Evolutionary conservation across 805 yeast species (phyloP).

Genomic region (Blastobotrys chiropterorum): DNA sequence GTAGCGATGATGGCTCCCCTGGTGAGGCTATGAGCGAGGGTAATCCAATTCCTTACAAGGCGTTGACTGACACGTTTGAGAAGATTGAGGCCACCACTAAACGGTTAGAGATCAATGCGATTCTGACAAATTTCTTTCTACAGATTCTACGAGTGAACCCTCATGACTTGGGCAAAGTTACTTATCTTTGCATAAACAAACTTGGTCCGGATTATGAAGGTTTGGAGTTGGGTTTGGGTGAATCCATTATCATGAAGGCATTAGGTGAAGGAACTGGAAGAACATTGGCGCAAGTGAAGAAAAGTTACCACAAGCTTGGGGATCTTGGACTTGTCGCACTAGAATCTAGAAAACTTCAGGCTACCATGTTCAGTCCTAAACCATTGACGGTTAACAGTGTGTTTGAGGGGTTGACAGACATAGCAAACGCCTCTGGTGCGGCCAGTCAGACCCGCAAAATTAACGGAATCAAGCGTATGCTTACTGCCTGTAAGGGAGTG

Average conservation of each 20-base stretch:
- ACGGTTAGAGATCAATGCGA: constrained; percentile 71
- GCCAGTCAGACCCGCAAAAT: constrained; percentile 78
- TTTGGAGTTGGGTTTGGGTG: constrained; percentile 89
- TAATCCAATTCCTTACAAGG: constrained; percentile 32
- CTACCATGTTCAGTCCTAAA: constrained; percentile 89
- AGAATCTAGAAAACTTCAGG: constrained; percentile 74
- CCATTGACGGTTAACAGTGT: constrained; percentile 70
- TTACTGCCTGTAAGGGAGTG: constrained; percentile 75
- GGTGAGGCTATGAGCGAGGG: constrained; percentile 1
- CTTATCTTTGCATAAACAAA: constrained; percentile 80
- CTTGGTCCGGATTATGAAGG: constrained; percentile 96
- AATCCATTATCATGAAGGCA: constrained; percentile 79
- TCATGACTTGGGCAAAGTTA: constrained; percentile 54
- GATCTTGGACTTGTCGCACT: constrained; percentile 89
- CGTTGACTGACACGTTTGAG: constrained; percentile 62
- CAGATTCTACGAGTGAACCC: constrained; percentile 54
- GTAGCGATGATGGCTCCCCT: not conserved
- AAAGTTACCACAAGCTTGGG: constrained; percentile 72
- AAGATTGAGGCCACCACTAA: constrained; percentile 74
- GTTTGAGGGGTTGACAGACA: constrained; percentile 63
- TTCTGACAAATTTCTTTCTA: constrained; percentile 66
- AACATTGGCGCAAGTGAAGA: constrained; percentile 59
- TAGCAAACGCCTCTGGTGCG: constrained; percentile 72
- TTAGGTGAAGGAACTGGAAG: constrained; percentile 88
- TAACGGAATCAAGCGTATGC: constrained; percentile 69